These are phyloP conservation scores for Ramaria rubella DNA, from an alignment of 768 basidiomycete genomes.

Conservation along the genomic window DNA sequence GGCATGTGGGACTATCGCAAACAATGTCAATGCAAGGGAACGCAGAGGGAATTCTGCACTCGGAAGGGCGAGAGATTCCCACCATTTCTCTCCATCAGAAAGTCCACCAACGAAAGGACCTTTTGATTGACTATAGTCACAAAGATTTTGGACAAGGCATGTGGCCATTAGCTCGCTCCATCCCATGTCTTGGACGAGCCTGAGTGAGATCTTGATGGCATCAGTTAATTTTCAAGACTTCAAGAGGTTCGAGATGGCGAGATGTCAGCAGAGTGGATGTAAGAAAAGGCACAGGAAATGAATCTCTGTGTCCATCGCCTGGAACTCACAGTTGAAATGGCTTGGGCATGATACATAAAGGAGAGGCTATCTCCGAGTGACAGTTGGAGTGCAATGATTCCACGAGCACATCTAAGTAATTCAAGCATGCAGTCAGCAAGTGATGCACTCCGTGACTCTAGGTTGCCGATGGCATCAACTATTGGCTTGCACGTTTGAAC, in stretches of 20 bases:
- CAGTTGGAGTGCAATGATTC: slow-evolving; percentile 15
- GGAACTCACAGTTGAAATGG: slow-evolving; percentile 24
- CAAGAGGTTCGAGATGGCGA: slow-evolving; percentile 25
- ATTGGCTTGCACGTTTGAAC: slow-evolving; percentile 24
- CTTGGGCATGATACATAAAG: slow-evolving; percentile 24
- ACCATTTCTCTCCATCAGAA: slow-evolving; percentile 21
- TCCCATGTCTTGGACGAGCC: too few relatives aligned
- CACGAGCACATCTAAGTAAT: slow-evolving; percentile 21
- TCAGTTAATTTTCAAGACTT: slow-evolving; percentile 21
- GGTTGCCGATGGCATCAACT: slow-evolving; percentile 30
- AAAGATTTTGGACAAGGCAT: slow-evolving; percentile 20
- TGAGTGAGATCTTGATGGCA: too few relatives aligned
- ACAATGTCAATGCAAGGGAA: too few relatives aligned
- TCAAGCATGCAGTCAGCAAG: slow-evolving; percentile 34
- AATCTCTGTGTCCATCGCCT: too few relatives aligned
- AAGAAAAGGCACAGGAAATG: too few relatives aligned
- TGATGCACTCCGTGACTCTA: slow-evolving; percentile 24
- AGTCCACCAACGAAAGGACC: slow-evolving; percentile 21
- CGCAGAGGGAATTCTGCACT: slow-evolving; percentile 7
- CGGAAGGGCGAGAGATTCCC: slow-evolving; percentile 19
- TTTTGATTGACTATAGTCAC: slow-evolving; percentile 19
- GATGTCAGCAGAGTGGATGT: slow-evolving; percentile 30
- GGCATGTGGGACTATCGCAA: too few relatives aligned
- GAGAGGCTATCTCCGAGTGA: slow-evolving; percentile 19
- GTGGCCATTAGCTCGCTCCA: slow-evolving; percentile 23